Percentiles rank a stretch among this genome's conserved stretches.
These are phyloP conservation scores for Brassica incana DNA, from an alignment of 345 rosid genomes.

Conservation along the genomic window DNA sequence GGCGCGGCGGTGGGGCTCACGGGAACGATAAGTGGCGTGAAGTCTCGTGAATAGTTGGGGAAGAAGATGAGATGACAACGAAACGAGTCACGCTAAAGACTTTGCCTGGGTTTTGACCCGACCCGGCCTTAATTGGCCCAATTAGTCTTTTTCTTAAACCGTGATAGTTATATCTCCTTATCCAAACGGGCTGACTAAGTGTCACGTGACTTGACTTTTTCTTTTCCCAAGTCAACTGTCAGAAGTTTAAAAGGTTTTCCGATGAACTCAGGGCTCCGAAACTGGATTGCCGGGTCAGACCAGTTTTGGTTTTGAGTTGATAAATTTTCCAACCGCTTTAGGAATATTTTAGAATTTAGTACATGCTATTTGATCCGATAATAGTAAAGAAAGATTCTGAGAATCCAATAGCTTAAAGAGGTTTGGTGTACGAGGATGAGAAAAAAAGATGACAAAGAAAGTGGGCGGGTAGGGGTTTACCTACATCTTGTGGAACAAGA, in stretches of 20 bases:
- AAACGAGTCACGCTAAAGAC: slow-evolving; percentile 20
- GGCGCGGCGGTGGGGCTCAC: slow-evolving; percentile 28
- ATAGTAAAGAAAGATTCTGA: slow-evolving; percentile 16
- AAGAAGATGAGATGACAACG: slow-evolving; percentile 17
- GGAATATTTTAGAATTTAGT: not conserved
- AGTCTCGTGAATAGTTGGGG: slow-evolving; percentile 21
- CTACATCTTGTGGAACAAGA: slow-evolving; percentile 25
- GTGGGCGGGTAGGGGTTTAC: slow-evolving; percentile 33
- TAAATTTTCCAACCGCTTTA: not conserved
- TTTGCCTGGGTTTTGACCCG: slow-evolving; percentile 18
- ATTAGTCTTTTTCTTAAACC: not conserved
- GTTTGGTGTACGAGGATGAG: slow-evolving; percentile 37
- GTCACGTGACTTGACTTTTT: not conserved
- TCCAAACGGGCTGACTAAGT: slow-evolving; percentile 6
- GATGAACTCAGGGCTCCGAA: not conserved
- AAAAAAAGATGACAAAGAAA: slow-evolving; percentile 15
- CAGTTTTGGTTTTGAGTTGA: slow-evolving; percentile 17
- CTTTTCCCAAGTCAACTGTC: not conserved
- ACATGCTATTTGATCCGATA: not conserved
- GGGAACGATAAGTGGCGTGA: slow-evolving; percentile 2
- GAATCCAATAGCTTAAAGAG: slow-evolving; percentile 3
- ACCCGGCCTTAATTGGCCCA: slow-evolving; percentile 8
- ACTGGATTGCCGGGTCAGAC: slow-evolving; percentile 51
- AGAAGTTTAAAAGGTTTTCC: not conserved
- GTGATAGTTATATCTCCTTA: not conserved